Base-by-base conservation (phyloP, 2,329 filamentous ascomycete genomes). In the Pseudogymnoascus sp. region DNA sequence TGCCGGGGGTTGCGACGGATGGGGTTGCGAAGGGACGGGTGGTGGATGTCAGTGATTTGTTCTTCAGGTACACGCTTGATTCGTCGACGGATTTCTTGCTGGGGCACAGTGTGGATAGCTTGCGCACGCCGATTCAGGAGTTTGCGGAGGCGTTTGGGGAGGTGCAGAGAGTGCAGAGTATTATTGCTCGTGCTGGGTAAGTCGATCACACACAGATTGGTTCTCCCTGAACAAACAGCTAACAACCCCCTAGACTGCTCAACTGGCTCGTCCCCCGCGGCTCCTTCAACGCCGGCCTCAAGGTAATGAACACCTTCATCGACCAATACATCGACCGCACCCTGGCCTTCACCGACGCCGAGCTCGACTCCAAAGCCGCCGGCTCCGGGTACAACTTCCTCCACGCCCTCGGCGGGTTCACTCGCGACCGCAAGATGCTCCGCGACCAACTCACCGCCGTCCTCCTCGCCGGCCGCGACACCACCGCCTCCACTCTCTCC, bases 21-120 rank as follows among this genome's bases (percentile, higher is more conserved):
- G 77, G 70, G 77, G 62, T 79, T 79, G 73, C 87, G 81, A 79
- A 87, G 77, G 75, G 89, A 74, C 78, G 77, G 59, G 79, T 83
- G 9, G 78, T 93, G 31, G 85, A 96, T 69, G 84, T 93, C 7
- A 83, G 85, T 67, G 85, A 92, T 65, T 79, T 96, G 62, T 88
- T 96, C 76, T 96, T 91, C 78, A 82, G 90, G n/a, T 88, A 88
- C 71, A 93, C 91, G 0, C 81, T 97, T 29, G 93, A 96, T 75
- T 87, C 90, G 7, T 86, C 90, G 1, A 96, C 92, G 0, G 89
- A 96, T 69, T 96, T 96, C 72, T 77, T 97, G 29, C 83, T 96
- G 2, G 93, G 93, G 3, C 80, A 86, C 65, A 89, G 89, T 66
- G 88, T 93, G 19, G 84, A 83, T 56, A 86, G 82, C 68, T 68